Conservation (phyloP, 2,329 filamentous ascomycete genomes). For the Cladobotryum mycophilum region DNA sequence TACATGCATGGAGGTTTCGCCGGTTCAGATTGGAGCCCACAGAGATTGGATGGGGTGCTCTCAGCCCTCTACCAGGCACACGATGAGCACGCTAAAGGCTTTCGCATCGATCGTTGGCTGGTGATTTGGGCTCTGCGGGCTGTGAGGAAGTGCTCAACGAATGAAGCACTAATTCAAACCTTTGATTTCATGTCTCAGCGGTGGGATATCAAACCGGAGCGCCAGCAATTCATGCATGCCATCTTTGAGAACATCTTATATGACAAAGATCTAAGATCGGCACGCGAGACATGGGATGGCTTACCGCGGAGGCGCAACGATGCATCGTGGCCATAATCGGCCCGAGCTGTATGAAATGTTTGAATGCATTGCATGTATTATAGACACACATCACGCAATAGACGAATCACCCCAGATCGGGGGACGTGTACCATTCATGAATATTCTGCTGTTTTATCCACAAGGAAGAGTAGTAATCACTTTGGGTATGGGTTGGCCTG, state of each 20-base stretch:
- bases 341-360: background rate
- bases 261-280: constrained; percentile 25
- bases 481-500: too few relatives aligned
- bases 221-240: constrained; percentile 41
- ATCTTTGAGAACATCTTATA: constrained; percentile 38
- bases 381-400: too few relatives aligned
- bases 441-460: too few relatives aligned
- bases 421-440: too few relatives aligned
- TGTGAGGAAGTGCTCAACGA: constrained; percentile 53
- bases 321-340: constrained; percentile 23
- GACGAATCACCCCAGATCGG: too few relatives aligned
- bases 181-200: constrained; percentile 45
- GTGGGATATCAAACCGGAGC: constrained; percentile 39
- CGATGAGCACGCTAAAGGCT: constrained; percentile 37
- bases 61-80: constrained; percentile 53
- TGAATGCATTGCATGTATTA: background rate
- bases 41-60: constrained; percentile 64
- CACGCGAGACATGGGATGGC: constrained; percentile 19
- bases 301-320: constrained; percentile 20
- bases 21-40: constrained; percentile 64
- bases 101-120: constrained; percentile 55
- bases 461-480: too few relatives aligned
- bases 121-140: constrained; percentile 56
- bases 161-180: constrained; percentile 45
- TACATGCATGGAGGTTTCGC: constrained; percentile 58